Base-by-base conservation (phyloP, 352 stramenopile genomes). In the Globisporangium echinulatum region DNA sequence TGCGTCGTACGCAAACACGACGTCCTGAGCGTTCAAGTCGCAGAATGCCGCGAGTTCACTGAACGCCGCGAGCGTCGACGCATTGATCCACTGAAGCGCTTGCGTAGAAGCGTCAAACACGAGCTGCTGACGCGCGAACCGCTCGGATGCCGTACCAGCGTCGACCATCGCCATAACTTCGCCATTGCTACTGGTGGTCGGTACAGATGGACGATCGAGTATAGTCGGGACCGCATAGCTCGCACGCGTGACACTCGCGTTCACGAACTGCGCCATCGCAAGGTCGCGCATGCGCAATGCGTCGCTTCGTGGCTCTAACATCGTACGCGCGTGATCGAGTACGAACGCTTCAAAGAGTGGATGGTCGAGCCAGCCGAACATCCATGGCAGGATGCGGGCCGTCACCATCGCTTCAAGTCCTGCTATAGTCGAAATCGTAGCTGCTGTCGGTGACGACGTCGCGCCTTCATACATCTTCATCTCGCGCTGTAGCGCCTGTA, bases 31-130 rank as follows among this genome's bases (percentile, higher is more conserved):
- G 54, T 67, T 71, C 15, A 68, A 51, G 17, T 58, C 66, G 53
- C 79, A 89, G 49, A 85, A 89, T 0, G 73, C 64, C 2, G 49
- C 43, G 5, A 89, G 52, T 38, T 89, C 77, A 2, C 59, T 62
- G 53, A 86, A 85, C 0, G 71, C 75, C 6, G 63, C 50, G 0
- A 66, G 50, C 11, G 71, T 67, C 5, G 39, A 58, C 14, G 43
- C 64, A 11, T 61, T 71, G 14, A 54, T 49, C 6, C 58, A 17
- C 0, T 65, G 53, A 3, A 69, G 47, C 3, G 17, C 42, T 13
- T 19, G 49, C 13, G 47, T 7, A 5, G 5, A 0, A 5, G 51
- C 42, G 13, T 77, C 52, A 42, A 88, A 84, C 0, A 59, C 52
- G 3, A 72, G 62, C 1, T 63, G 63, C 50, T 71, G 25, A 0